Conservation (phyloP, 169 alveolate species). For the Sarcocystis neurona region DNA sequence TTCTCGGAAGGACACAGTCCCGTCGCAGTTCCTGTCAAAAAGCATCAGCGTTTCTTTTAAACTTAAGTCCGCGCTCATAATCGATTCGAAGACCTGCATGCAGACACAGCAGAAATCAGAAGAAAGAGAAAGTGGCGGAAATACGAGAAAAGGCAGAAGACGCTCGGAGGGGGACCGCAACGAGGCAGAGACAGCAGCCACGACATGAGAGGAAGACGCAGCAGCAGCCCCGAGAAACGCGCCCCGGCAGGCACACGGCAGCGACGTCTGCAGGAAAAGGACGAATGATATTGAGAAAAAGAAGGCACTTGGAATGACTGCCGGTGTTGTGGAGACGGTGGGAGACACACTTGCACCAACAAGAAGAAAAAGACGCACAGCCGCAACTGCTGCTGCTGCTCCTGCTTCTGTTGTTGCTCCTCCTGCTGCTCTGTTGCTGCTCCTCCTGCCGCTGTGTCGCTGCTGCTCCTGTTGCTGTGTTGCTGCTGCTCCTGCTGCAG, state of each 20-base stretch:
- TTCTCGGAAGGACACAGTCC: conserved; percentile 80
- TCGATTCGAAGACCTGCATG: conserved; percentile 77
- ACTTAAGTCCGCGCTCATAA: conserved; percentile 79
- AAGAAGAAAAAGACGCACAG: no score
- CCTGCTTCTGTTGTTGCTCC: no score
- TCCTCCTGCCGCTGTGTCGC: no score
- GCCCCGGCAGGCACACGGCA: background rate
- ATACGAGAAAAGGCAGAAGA: background rate
- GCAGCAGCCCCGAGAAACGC: background rate
- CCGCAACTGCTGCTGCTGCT: no score
- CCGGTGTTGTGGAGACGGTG: no score
- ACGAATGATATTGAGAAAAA: background rate
- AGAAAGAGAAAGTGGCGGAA: no score
- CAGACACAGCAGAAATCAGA: no score
- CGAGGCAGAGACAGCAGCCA: background rate
- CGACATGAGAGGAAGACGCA: background rate
- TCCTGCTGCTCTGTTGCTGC: no score
- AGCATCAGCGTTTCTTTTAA: conserved; percentile 80
- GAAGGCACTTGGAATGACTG: no score
- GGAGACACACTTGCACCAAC: no score
- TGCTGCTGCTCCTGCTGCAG: no score
- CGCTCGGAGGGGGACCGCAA: background rate
- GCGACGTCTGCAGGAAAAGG: background rate
- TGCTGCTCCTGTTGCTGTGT: no score
- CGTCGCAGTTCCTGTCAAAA: conserved; percentile 83